Evolutionary conservation across 179 eudicot genomes (phyloP).

Genomic region (Beta corolliflora): DNA sequence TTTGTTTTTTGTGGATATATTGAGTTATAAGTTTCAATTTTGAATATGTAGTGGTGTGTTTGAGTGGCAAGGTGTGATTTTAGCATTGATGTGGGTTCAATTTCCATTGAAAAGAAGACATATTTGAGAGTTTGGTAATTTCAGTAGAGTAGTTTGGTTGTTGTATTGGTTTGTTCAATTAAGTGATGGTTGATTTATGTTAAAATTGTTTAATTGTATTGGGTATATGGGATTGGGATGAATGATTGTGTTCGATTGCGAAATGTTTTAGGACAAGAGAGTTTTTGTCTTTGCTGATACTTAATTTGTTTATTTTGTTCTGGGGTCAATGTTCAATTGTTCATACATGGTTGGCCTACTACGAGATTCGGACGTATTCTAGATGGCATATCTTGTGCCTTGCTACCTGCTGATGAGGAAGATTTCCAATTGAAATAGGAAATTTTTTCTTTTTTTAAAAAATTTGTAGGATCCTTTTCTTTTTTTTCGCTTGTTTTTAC

Average conservation of each 20-base stretch:
- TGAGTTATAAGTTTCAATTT: neutral
- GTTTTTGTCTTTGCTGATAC: neutral
- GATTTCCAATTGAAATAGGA: slow-evolving; percentile 6
- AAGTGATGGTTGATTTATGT: neutral
- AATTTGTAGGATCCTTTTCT: slow-evolving; percentile 26
- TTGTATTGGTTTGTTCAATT: neutral
- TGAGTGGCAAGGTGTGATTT: neutral
- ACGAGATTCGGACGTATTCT: neutral
- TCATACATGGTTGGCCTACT: neutral
- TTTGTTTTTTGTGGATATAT: neutral
- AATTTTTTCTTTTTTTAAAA: neutral
- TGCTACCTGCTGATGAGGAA: neutral
- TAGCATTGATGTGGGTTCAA: neutral
- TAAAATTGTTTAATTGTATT: neutral
- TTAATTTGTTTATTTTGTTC: neutral
- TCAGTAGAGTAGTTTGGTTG: neutral
- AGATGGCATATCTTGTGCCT: neutral
- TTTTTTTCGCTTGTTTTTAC: slow-evolving; percentile 38
- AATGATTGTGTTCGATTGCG: neutral
- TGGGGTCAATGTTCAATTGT: neutral
- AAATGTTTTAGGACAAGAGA: neutral
- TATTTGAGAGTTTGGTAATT: neutral
- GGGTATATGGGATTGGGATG: neutral
- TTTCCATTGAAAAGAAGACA: too few species aligned
- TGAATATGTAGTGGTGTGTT: neutral